Evolutionary conservation across 345 rosid species (phyloP).

Genomic region (Populus ilicifolia): DNA sequence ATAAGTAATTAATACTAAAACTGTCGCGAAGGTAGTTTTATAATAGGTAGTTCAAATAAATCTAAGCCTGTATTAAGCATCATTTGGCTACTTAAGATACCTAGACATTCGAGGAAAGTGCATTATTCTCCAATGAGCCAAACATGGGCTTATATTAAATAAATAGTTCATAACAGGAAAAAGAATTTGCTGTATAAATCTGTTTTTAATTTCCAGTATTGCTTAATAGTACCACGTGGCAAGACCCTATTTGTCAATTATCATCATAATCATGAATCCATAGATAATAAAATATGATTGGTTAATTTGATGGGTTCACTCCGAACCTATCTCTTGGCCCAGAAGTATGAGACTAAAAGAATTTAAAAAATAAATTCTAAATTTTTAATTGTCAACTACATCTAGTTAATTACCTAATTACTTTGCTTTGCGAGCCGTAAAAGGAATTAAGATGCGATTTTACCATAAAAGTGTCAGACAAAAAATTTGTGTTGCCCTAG

Average conservation of each 20-base stretch:
- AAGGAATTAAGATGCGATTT: too few species aligned
- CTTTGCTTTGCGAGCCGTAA: too few species aligned
- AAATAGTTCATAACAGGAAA: not conserved
- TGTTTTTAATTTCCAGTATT: not conserved
- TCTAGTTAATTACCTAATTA: too few species aligned
- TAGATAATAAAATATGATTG: too few species aligned
- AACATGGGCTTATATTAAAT: not conserved
- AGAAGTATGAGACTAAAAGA: too few species aligned
- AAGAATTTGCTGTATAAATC: not conserved
- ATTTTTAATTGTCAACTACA: too few species aligned
- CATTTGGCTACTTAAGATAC: not conserved
- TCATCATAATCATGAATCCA: too few species aligned
- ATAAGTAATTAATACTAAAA: not conserved
- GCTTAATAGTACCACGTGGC: not conserved
- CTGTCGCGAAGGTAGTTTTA: not conserved
- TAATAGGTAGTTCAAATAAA: constrained; percentile 17
- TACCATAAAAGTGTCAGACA: too few species aligned
- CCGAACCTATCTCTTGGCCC: too few species aligned
- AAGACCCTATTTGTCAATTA: not conserved
- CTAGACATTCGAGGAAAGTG: not conserved
- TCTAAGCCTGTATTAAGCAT: not conserved
- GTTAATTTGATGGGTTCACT: too few species aligned
- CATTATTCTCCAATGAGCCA: not conserved
- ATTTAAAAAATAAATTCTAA: too few species aligned
- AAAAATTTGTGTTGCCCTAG: not conserved